Evolutionary conservation across 441 rosid genomes (phyloP).

Genomic region (Pelargonium citronellum): DNA sequence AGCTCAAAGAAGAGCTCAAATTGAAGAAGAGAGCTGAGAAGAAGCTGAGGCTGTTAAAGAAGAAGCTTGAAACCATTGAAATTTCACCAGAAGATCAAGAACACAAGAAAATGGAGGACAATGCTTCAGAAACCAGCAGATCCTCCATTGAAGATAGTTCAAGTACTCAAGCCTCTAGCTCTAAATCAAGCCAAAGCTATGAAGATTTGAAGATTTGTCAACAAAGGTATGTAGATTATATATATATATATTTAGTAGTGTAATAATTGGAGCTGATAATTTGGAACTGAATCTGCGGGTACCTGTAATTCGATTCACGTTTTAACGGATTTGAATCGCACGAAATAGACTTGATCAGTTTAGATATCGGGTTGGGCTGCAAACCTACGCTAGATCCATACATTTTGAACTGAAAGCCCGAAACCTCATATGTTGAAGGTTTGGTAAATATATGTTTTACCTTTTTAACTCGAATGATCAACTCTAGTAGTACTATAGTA

Average conservation of each 20-base stretch:
- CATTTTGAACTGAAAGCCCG: too few relatives aligned
- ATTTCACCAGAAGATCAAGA: conserved; percentile 21
- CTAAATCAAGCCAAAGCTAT: conserved; percentile 14
- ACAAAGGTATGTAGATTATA: conserved; percentile 21
- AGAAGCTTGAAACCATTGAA: conserved; percentile 53
- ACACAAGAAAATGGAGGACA: conserved; percentile 19
- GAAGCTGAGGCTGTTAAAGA: conserved; percentile 45
- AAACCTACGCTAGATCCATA: too few relatives aligned
- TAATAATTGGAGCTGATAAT: too few relatives aligned
- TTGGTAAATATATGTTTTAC: too few relatives aligned
- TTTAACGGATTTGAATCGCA: too few relatives aligned
- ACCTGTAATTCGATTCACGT: too few relatives aligned
- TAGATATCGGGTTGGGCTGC: too few relatives aligned
- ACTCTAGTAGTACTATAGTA: too few relatives aligned
- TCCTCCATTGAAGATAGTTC: conserved; percentile 21
- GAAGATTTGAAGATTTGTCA: conserved; percentile 24
- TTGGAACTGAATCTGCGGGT: too few relatives aligned
- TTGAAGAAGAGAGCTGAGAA: conserved; percentile 57
- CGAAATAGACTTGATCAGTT: too few relatives aligned
- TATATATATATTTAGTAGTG: background rate
- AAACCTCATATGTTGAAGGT: too few relatives aligned
- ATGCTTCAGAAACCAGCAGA: conserved; percentile 20
- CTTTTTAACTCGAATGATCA: too few relatives aligned
- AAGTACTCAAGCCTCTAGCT: conserved; percentile 10
- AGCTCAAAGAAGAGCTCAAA: conserved; percentile 58